Base-by-base conservation (phyloP, 352 stramenopile species). In the Peronospora tabacina region DNA sequence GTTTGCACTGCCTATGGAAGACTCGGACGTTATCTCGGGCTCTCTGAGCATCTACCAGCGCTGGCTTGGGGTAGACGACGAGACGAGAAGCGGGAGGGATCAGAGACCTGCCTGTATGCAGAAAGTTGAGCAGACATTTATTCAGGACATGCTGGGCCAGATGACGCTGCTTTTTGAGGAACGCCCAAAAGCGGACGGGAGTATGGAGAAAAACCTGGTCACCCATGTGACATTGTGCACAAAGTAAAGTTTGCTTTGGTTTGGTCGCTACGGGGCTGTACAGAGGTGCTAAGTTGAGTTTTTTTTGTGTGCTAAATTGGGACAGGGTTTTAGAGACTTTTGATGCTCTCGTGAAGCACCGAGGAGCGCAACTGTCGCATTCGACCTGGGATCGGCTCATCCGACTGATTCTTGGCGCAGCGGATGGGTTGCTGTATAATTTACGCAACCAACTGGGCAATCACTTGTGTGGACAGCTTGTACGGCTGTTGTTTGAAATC, bases 91-190 rank as follows among this genome's bases (percentile, higher is more conserved):
- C 20, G 63, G 57, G 13, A 74, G 78, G 33, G 75, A 91, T 52
- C 53, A 66, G 19, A 63, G 76, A 13, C 80, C 80, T 0, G 57
- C 57, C 22, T 89, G 82, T 45, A 91, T 94, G 80, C 72, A 85
- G 26, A 86, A 83, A 50, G 68, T 85, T 32, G 82, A 91, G 50
- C 82, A 94, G 61, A 61, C 70, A 7, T 94, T 94, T 42, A 90
- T 94, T 30, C 80, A 90, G 45, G 82, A 94, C 49, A 67, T 94
- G 55, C 62, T 94, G 37, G 82, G 80, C 11, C 82, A 94, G 41
- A 91, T 94, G 80, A 91, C 82, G 45, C 53, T 94, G 48, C 67
- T 94, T 20, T 91, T 94, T 61, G 82, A 94, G 55, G 82, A 94
- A 41, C 70, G 81, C 8, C 17, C 70, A 7, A 70, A 28, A 19